Conservation (phyloP, 2,329 filamentous ascomycete species). For the Hypoxylon rubiginosum region DNA sequence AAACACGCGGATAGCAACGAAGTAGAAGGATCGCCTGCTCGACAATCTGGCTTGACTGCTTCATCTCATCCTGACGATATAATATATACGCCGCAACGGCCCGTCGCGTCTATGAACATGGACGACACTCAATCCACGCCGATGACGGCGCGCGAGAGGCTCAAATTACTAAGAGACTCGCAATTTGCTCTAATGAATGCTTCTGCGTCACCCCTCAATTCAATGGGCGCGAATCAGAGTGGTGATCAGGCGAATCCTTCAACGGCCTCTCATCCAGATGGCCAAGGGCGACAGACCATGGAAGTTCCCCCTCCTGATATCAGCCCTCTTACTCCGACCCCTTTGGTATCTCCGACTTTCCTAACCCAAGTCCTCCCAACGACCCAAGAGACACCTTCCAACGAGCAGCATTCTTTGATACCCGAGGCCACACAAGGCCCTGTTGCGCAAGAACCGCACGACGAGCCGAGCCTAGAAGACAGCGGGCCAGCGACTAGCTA, state of each 20-base stretch:
- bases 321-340: constrained; percentile 26
- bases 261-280: constrained; percentile 11
- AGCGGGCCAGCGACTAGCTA: constrained; percentile 28
- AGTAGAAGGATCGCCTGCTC: neutral
- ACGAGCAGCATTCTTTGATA: constrained; percentile 22
- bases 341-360: constrained; percentile 33
- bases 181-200: constrained; percentile 34
- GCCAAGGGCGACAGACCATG: constrained; percentile 20
- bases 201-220: neutral
- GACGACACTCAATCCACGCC: constrained; percentile 35
- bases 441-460: constrained; percentile 16
- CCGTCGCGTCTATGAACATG: constrained; percentile 39
- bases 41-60: neutral
- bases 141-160: constrained; percentile 45
- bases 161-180: constrained; percentile 43
- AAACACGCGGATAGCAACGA: constrained; percentile 4
- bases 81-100: constrained; percentile 8
- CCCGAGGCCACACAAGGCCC: constrained; percentile 25
- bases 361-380: constrained; percentile 30
- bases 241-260: constrained; percentile 6
- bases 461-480: constrained; percentile 22
- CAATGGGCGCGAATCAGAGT: constrained; percentile 2
- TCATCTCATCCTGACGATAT: neutral
- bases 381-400: constrained; percentile 11
- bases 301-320: constrained; percentile 17